Evolutionary conservation across 352 stramenopile species (phyloP), one percentile per base, ranked within the genome.

Genomic region (Phytophthora colocasiae): DNA sequence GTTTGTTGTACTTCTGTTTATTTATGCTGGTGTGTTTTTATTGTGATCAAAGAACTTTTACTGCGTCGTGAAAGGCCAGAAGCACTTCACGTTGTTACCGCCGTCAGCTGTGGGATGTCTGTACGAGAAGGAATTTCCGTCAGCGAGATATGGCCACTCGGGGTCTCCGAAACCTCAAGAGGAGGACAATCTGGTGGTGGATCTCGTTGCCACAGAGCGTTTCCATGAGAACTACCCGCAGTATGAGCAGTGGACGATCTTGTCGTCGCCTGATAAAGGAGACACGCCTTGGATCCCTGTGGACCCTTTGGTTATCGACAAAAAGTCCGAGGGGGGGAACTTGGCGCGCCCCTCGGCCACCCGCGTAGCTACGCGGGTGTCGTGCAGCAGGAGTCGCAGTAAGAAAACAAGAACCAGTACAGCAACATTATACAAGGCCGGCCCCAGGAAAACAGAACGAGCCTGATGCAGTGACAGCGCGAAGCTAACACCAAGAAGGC

Each of bases 1-100:
- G 22, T 22, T 31, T 31, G 2, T 24, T 46, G n/a, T 22, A 10
- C 24, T 15, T 22, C 4, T 26, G 10, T 52, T 7, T 27, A 52
- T 50, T 34, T 24, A 46, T 26, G 2, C 12, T 31, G 27, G 4
- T 31, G 17, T n/a, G 10, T 11, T 9, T 34, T 39, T 43, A 19
- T 63, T 41, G 12, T 66, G 14, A 9, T 24, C 66, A 95, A 31
- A 31, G 83, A 99, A 99, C 74, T 92, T 99, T 74, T 99, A 99
- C 75, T 98, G 92, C 70, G 97, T 99, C 1, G 81, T 98, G 32
- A 93, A 90, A 43, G 97, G 97, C 15, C 71, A 97, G 58, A 99
- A 99, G 60, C 84, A 98, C 32, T 99, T 99, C 73, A 94, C 91
- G 19, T 50, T 98, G 34, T 63, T 89, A 58, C 92, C 97, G n/a